Evolutionary conservation across 2,329 filamentous ascomycete genomes (phyloP).

Genomic region (Neonectria ditissima): DNA sequence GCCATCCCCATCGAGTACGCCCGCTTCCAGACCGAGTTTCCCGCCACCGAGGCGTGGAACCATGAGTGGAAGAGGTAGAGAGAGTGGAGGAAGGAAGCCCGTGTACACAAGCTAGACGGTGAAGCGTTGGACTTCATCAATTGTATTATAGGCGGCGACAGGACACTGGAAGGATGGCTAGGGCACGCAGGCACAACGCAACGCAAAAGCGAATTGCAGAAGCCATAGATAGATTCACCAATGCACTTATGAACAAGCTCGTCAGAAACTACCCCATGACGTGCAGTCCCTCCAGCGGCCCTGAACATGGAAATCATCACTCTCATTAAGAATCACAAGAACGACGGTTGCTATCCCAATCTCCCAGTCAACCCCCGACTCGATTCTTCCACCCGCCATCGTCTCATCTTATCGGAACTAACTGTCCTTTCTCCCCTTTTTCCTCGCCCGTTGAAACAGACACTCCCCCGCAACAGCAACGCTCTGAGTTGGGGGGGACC

Average conservation of each 20-base stretch:
- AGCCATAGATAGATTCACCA: slow-evolving; percentile 15
- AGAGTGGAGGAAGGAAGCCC: background rate
- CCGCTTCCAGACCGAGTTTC: slow-evolving; percentile 84
- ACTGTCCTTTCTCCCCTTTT: slow-evolving; percentile 11
- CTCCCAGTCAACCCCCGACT: slow-evolving; percentile 13
- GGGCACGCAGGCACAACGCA: background rate
- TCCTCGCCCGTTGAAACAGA: slow-evolving; percentile 11
- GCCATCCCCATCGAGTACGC: slow-evolving; percentile 94
- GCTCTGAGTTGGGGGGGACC: slow-evolving; percentile 8
- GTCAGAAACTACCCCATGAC: background rate
- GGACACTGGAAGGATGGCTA: slow-evolving; percentile 14
- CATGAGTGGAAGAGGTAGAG: slow-evolving; percentile 82
- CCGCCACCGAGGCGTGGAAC: slow-evolving; percentile 86
- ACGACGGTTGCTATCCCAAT: slow-evolving; percentile 26
- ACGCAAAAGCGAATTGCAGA: slow-evolving; percentile 1
- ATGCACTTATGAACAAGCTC: slow-evolving; percentile 24
- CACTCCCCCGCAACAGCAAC: slow-evolving; percentile 7
- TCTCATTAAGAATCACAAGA: slow-evolving; percentile 37
- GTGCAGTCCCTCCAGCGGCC: background rate
- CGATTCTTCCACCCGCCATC: slow-evolving; percentile 2
- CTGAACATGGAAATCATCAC: slow-evolving; percentile 36
- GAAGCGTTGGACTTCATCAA: slow-evolving; percentile 16
- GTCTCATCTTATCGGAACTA: slow-evolving; percentile 20
- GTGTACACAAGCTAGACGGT: slow-evolving; percentile 18
- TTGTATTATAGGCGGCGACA: slow-evolving; percentile 41